phyloP scores from a whole-genome alignment of 1,284 basidiomycete species.

The Entoloma clypeatum region DNA sequence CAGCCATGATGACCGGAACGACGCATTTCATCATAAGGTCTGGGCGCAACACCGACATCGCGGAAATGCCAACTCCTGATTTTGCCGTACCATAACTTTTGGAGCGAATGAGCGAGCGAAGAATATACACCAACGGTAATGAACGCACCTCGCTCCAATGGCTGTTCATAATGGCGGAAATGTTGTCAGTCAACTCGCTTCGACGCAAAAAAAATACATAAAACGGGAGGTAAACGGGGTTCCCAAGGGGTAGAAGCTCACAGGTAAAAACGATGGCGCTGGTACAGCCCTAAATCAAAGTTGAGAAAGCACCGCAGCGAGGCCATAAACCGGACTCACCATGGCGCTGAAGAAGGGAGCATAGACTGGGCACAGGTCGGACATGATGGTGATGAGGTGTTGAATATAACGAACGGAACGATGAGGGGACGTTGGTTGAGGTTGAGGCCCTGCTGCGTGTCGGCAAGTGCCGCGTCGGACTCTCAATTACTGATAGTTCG shows the following conservation, averaged over 20 bases:
- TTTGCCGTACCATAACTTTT: conserved; percentile 92
- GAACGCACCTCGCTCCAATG: conserved; percentile 69
- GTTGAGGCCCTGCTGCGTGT: conserved; percentile 18
- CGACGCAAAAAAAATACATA: too few species aligned
- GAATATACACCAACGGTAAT: conserved; percentile 10
- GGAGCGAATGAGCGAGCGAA: conserved; percentile 12
- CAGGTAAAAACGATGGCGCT: conserved; percentile 97
- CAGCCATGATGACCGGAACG: conserved; percentile 98
- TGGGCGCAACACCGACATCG: conserved; percentile 94
- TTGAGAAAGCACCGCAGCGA: background rate
- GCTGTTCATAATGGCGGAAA: too few species aligned
- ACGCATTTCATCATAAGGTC: conserved; percentile 96
- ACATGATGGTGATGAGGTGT: conserved; percentile 43
- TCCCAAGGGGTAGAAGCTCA: conserved; percentile 42
- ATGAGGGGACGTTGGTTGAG: conserved; percentile 9
- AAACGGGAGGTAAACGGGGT: background rate
- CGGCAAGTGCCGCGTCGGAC: conserved; percentile 21
- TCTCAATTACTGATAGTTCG: conserved; percentile 18
- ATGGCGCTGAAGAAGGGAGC: conserved; percentile 97
- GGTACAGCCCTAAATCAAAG: conserved; percentile 75
- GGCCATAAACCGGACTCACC: conserved; percentile 47
- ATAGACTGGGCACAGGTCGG: conserved; percentile 90
- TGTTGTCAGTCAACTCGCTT: too few species aligned
- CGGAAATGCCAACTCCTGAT: conserved; percentile 98
- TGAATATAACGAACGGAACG: conserved; percentile 5